Conservation (phyloP, 441 rosid genomes). For the Erodium texanum region DNA sequence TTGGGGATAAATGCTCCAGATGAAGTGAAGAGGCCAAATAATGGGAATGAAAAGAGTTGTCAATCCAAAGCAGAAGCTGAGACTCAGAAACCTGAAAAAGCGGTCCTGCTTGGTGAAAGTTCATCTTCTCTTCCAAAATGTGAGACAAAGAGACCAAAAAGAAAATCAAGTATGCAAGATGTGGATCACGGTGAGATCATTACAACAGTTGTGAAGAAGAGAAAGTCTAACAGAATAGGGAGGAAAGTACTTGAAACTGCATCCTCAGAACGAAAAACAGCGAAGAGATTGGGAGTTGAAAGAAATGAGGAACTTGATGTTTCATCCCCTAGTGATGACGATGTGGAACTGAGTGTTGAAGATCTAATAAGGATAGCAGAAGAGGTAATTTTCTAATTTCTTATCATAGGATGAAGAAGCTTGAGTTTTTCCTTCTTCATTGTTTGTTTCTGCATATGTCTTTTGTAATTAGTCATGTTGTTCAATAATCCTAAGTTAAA, state of each 20-base stretch:
- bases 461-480: neutral
- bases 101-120: neutral
- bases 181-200: neutral
- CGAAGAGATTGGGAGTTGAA: neutral
- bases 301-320: neutral
- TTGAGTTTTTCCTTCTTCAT: neutral
- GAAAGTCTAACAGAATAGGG: neutral
- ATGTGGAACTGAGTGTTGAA: slow-evolving; percentile 3
- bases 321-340: slow-evolving; percentile 3
- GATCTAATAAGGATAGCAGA: slow-evolving; percentile 4
- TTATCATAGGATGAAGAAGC: neutral
- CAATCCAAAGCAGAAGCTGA: neutral
- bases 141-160: slow-evolving; percentile 13
- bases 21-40: neutral
- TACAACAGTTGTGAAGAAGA: slow-evolving; percentile 2
- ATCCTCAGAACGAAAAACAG: neutral
- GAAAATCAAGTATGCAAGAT: slow-evolving; percentile 5
- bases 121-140: slow-evolving; percentile 1
- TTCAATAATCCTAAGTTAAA: neutral
- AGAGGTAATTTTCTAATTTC: neutral
- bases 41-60: neutral
- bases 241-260: neutral
- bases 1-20: neutral
- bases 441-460: neutral
- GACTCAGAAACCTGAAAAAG: slow-evolving; percentile 3